A percentile compares a stretch with the other conserved stretches of the same genome.
phyloP scores from a whole-genome alignment of 164 flowering plant species.

The Euptelea pleiosperma region DNA sequence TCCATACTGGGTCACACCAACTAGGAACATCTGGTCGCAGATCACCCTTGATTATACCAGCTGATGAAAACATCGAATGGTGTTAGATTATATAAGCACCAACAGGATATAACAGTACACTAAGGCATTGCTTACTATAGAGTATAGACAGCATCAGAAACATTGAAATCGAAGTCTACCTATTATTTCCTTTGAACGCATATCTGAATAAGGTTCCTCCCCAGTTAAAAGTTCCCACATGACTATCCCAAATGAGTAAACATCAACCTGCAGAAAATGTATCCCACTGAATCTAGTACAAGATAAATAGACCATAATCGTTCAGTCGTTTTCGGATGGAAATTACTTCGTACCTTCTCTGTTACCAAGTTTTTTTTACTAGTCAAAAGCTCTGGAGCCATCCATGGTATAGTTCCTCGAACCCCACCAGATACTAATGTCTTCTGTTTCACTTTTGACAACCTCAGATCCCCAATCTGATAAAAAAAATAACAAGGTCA shows the following conservation, averaged over 20 bases:
- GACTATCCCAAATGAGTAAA: slow-evolving; percentile 58
- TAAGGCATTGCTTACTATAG: too few species aligned
- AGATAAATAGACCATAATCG: neutral
- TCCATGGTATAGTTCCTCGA: too few species aligned
- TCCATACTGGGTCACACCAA: slow-evolving; percentile 49
- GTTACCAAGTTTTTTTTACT: slow-evolving; percentile 28
- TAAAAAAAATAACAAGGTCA: too few species aligned
- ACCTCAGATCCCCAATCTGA: slow-evolving; percentile 48
- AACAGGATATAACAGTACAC: neutral
- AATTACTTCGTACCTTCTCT: slow-evolving; percentile 38
- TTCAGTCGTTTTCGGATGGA: too few species aligned
- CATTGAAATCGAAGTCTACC: too few species aligned
- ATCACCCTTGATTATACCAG: slow-evolving; percentile 34
- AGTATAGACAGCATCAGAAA: too few species aligned
- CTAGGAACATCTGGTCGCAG: slow-evolving; percentile 39
- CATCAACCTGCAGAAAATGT: slow-evolving; percentile 41
- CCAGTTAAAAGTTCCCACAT: too few species aligned
- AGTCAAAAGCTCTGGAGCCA: too few species aligned
- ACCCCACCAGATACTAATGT: slow-evolving; percentile 37
- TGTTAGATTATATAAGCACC: too few species aligned
- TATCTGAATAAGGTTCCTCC: slow-evolving; percentile 42
- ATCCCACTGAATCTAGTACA: neutral
- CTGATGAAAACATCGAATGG: slow-evolving; percentile 20
- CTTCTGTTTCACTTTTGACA: slow-evolving; percentile 36
- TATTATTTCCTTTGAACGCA: slow-evolving; percentile 36